Evolutionary conservation across 2,329 filamentous ascomycete genomes (phyloP), one percentile per base, ranked within the genome.

Genomic region (Pseudogymnoascus sp.): DNA sequence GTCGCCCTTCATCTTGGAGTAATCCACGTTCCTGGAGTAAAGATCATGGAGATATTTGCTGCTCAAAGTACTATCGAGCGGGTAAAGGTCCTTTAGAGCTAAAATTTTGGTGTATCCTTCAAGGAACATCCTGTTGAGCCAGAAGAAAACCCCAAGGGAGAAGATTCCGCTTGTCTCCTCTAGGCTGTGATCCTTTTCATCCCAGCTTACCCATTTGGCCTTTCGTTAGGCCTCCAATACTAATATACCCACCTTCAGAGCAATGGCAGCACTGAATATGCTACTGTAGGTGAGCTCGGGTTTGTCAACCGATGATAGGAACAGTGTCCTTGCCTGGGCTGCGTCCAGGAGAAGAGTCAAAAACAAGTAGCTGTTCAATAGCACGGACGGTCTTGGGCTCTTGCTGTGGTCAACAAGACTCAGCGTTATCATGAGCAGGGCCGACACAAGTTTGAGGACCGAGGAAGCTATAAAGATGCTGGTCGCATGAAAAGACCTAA

Each of bases 311-410:
- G 35, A 40, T 26, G 35, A 60, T 38, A 81, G 70, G 72, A 77
- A 81, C 2, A 77, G 65, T 0, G 79, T 81, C 7, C 80, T 72
- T 0, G 72, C 70, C 64, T 77, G 77, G 0, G 74, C 73, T 2
- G 75, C 68, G 35, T 82, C 80, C 17, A 81, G 73, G 1, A 82
- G 67, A 0, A 79, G 66, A 1, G 77, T 77, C 1, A 81, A 33
- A 6, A 77, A 65, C 4, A 82, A 65, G 56, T 77, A 82, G 9
- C 68, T 65, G 17, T 70, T 75, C n/a, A 82, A 68, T 3, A 82
- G 62, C 0, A 77, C 70, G 0, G 80, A 82, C 0, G 80, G 79
- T 1, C 77, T 70, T 0, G 70, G 72, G 1, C 75, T 70, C 13
- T 70, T 71, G 21, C 67, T 67, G 63, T 79, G 77, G 66, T 75